A percentile compares a stretch with the other conserved stretches of the same genome.
phyloP scores from a whole-genome alignment of 441 rosid species.

The Pelargonium cotyledonis region DNA sequence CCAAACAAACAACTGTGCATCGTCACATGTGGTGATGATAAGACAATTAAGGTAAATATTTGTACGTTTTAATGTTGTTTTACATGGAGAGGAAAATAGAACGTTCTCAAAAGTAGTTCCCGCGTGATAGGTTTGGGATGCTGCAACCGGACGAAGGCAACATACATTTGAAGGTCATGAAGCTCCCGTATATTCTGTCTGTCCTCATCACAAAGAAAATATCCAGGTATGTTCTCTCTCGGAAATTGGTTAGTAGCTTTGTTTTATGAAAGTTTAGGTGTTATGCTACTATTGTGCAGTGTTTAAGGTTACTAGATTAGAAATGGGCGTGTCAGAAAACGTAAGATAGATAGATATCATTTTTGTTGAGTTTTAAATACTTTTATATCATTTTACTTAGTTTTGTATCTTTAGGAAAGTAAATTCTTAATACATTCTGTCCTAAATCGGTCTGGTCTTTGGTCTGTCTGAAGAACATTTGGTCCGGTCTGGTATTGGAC shows the following conservation, averaged over 20 bases:
- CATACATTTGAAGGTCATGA: constrained; percentile 65
- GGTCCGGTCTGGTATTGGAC: no score
- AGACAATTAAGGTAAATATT: constrained; percentile 47
- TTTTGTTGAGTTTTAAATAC: no score
- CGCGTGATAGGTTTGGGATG: constrained; percentile 81
- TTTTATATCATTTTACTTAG: no score
- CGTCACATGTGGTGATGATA: constrained; percentile 79
- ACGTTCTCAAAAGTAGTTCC: not conserved
- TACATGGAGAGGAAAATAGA: no score
- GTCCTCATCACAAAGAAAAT: constrained; percentile 73
- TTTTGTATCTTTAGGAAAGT: no score
- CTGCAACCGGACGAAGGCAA: constrained; percentile 40
- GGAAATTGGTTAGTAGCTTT: not conserved
- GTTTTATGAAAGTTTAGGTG: constrained; percentile 7
- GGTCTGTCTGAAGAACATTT: no score
- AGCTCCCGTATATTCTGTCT: constrained; percentile 64
- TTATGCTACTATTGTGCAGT: not conserved
- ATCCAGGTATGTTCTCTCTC: constrained; percentile 61
- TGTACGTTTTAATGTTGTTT: not conserved
- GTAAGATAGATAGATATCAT: no score
- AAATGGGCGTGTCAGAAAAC: no score
- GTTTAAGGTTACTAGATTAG: no score
- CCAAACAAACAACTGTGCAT: constrained; percentile 57
- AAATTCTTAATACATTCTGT: no score
- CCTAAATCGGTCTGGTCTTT: no score